Base-by-base conservation (phyloP, 2,329 filamentous ascomycete genomes). In the Penicillium oxalicum region DNA sequence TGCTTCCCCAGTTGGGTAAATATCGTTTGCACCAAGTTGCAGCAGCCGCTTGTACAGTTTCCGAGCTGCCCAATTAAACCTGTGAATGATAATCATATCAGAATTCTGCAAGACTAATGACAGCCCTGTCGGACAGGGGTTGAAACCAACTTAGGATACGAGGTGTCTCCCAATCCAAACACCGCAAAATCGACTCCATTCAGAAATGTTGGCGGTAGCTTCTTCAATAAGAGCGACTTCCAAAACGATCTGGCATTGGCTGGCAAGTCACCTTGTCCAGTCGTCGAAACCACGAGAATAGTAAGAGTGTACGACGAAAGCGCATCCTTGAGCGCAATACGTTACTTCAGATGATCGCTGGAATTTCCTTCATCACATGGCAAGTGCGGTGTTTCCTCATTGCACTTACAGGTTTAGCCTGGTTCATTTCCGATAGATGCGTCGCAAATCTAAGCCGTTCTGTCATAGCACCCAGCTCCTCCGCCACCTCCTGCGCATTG, bases 111-210 rank as follows among this genome's bases (percentile, higher is more conserved):
- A 18, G 18, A 1, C 18, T 18, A 18, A 18, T 18, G 18, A 18
- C 18, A 18, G 18, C 18, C 18, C 18, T 18, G 18, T 18, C 1
- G 18, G 18, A 18, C 18, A 18, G 18, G 18, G 18, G 18, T 18
- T 18, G 18, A 18, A 2, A 18, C 18, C 18, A 18, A 93, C 84
- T 94, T 91, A 48, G 86, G 79, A 75, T 98, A 98, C 1, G 91
- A 95, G 62, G 87, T 95, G 69, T 98, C 93, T 0, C 93, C 93
- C 1, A 97, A 77, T 0, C 93, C 93, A 74, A 97, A 95, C 0
- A 85, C 87, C 3, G 88, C 85, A 69, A 95, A 97, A 1, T 74
- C 77, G 53, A 95, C 73, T 32, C 78, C 77, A 34, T 74, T 65
- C 35, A 98, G 74, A 59, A 84, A 91, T 12, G 79, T 81, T 3